These are phyloP conservation scores for Melampsora americana DNA, from an alignment of 1,284 basidiomycete genomes.

Conservation along the genomic window DNA sequence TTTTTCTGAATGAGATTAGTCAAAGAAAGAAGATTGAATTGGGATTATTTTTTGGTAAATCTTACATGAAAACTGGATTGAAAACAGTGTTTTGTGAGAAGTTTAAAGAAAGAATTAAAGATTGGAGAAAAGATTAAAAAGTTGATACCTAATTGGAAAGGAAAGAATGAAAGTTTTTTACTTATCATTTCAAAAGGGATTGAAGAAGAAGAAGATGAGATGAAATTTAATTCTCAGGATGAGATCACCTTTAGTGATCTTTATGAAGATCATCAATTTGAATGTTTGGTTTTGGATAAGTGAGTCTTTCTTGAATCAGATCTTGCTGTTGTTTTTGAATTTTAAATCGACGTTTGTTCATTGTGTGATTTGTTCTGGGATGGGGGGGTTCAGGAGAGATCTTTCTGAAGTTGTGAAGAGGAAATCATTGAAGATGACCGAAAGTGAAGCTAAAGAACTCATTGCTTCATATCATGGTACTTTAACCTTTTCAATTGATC, in stretches of 20 bases:
- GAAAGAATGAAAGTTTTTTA: conserved; percentile 5
- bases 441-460: not conserved
- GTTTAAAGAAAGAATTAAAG: not conserved
- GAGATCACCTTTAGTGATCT: not conserved
- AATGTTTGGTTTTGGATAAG: conserved; percentile 24
- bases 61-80: too few species aligned
- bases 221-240: not conserved
- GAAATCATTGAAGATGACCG: not conserved
- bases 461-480: conserved; percentile 10
- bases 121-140: not conserved
- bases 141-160: conserved; percentile 15
- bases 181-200: not conserved
- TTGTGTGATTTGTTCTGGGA: too few species aligned
- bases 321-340: not conserved
- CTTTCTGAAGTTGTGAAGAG: conserved; percentile 7
- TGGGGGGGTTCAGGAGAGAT: not conserved
- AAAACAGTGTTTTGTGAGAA: conserved; percentile 11
- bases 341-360: not conserved
- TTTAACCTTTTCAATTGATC: conserved; percentile 7
- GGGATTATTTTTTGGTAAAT: too few species aligned
- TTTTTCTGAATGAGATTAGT: too few species aligned
- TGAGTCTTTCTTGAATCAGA: not conserved
- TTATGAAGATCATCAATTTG: conserved; percentile 1
- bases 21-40: not conserved
- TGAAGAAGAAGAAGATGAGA: too few species aligned